Conservation (phyloP, 2,329 filamentous ascomycete genomes). For the Sporothrix euskadiensis region DNA sequence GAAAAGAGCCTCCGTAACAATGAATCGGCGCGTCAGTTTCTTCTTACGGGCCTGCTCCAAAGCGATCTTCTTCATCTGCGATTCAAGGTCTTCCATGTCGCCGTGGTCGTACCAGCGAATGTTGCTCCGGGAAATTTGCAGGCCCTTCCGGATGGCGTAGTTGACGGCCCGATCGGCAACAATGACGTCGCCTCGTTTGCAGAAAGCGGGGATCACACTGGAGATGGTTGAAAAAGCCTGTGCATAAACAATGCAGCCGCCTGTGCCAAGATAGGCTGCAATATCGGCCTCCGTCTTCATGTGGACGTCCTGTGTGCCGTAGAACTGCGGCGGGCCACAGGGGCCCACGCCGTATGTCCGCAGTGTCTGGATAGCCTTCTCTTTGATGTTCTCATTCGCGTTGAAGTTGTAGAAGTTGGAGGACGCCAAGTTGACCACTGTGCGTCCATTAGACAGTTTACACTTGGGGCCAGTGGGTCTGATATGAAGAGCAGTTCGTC, state of each 20-base stretch:
- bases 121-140: constrained; percentile 88
- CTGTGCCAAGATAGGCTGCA: constrained; percentile 81
- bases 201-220: constrained; percentile 95
- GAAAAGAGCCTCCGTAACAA: constrained; percentile 93
- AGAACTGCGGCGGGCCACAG: constrained; percentile 95
- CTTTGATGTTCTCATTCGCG: constrained; percentile 85
- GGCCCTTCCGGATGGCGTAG: constrained; percentile 88
- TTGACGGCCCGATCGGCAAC: constrained; percentile 93
- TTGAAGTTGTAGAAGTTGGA: constrained; percentile 99
- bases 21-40: constrained; percentile 87
- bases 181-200: constrained; percentile 95
- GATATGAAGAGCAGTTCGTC: constrained; percentile 26
- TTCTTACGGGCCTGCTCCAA: constrained; percentile 84
- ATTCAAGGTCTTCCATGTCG: constrained; percentile 90
- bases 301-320: constrained; percentile 96
- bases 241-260: constrained; percentile 90
- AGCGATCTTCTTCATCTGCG: constrained; percentile 78
- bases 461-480: constrained; percentile 88
- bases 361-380: constrained; percentile 90
- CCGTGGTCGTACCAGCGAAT: constrained; percentile 96
- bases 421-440: constrained; percentile 88
- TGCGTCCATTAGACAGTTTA: constrained; percentile 84
- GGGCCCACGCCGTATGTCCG: constrained; percentile 95
- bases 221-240: constrained; percentile 96
- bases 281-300: constrained; percentile 96